phyloP scores from a whole-genome alignment of 2,329 filamentous ascomycete species.

The Colletotrichum liaoningense region DNA sequence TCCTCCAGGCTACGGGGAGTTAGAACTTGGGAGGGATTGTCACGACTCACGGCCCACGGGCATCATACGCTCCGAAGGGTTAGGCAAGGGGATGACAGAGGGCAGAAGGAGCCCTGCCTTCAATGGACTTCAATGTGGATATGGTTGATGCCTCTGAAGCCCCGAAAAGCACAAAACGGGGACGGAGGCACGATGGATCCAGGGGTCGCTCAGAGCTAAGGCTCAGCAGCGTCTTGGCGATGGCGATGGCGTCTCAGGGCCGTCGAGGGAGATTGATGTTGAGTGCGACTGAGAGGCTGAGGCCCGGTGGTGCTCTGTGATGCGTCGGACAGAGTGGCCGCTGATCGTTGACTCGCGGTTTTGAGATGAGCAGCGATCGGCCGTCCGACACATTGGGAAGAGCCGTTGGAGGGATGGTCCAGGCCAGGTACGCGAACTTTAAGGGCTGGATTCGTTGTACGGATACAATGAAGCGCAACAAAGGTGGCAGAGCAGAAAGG shows the following conservation, averaged over 20 bases:
- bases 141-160: not conserved
- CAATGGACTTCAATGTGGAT: constrained; percentile 11
- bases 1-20: not conserved
- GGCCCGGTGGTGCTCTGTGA: not conserved
- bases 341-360: constrained; percentile 3
- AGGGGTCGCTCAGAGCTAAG: constrained; percentile 32
- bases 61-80: not conserved
- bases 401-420: not conserved
- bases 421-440: not conserved
- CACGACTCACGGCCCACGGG: constrained; percentile 16
- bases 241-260: constrained; percentile 26
- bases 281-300: not conserved
- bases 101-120: not conserved
- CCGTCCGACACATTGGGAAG: not conserved
- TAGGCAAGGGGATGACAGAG: not conserved
- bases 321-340: not conserved
- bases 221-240: constrained; percentile 31
- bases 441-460: not conserved
- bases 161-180: not conserved
- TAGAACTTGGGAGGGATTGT: not conserved
- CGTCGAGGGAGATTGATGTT: constrained; percentile 4
- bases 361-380: not conserved
- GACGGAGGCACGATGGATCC: constrained; percentile 2
- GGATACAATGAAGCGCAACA: constrained; percentile 5
- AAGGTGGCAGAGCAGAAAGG: constrained; percentile 1